Percentiles rank a stretch among this genome's conserved stretches.
These are phyloP conservation scores for Rosa chinensis DNA, from an alignment of 306 rosid species.

Conservation along the genomic window DNA sequence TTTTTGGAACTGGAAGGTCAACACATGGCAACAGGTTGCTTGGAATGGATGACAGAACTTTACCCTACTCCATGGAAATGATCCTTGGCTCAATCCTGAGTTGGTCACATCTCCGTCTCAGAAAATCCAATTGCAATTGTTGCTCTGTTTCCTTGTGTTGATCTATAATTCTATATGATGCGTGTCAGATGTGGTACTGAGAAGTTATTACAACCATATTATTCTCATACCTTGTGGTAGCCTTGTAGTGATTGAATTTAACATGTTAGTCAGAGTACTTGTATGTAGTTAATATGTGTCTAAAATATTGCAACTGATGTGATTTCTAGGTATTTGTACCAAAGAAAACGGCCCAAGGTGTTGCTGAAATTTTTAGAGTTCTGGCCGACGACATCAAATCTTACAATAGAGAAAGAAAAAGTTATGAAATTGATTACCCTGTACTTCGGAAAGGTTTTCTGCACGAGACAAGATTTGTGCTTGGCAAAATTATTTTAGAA, in stretches of 20 bases:
- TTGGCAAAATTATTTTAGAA: conserved; percentile 72
- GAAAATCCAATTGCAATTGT: not conserved
- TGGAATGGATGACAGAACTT: not conserved
- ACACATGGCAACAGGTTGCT: not conserved
- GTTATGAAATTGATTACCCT: conserved; percentile 52
- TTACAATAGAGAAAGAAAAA: conserved; percentile 40
- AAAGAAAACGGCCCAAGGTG: conserved; percentile 43
- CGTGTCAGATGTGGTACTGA: not conserved
- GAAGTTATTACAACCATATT: not conserved
- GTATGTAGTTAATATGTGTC: conserved; percentile 19
- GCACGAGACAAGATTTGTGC: conserved; percentile 64
- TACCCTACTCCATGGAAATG: not conserved
- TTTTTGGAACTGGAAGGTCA: not conserved
- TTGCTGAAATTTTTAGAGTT: conserved; percentile 49
- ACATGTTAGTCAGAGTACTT: not conserved
- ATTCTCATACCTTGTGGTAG: not conserved
- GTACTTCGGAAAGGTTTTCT: conserved; percentile 49
- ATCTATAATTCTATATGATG: not conserved
- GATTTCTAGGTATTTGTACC: conserved; percentile 65
- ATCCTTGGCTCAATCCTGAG: not conserved
- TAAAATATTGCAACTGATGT: conserved; percentile 26
- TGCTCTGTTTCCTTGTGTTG: not conserved
- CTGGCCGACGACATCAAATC: conserved; percentile 39
- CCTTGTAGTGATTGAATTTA: not conserved
- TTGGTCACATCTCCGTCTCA: not conserved